Evolutionary conservation across 768 basidiomycete genomes (phyloP).

Genomic region (Amanita rubescens): DNA sequence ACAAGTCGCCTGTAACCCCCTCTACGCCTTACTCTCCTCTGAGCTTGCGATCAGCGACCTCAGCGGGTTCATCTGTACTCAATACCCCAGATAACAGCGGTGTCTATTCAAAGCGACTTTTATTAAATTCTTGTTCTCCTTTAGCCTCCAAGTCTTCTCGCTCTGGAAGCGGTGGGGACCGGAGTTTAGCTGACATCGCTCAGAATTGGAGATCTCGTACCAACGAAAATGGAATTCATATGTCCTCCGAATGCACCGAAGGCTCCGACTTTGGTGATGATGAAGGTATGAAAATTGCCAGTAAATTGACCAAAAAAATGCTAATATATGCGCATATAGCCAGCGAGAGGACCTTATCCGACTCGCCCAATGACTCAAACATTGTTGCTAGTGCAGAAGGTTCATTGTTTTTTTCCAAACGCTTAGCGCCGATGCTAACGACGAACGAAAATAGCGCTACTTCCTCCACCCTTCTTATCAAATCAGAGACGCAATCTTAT

Average conservation of each 20-base stretch:
- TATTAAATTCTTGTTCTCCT: conserved; percentile 33
- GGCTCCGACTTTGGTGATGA: conserved; percentile 39
- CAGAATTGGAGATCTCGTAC: conserved; percentile 69
- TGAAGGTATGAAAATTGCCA: conserved; percentile 31
- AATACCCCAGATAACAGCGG: conserved; percentile 52
- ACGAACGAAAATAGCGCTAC: conserved; percentile 34
- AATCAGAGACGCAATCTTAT: conserved; percentile 31
- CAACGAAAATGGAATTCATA: conserved; percentile 65
- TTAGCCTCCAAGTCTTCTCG: conserved; percentile 25
- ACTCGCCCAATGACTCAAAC: conserved; percentile 38
- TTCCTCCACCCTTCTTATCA: conserved; percentile 53
- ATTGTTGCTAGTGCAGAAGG: conserved; percentile 46
- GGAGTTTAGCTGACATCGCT: conserved; percentile 52
- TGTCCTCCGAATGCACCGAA: conserved; percentile 43
- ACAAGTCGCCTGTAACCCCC: conserved; percentile 57
- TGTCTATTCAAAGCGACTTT: conserved; percentile 33
- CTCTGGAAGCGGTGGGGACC: conserved; percentile 25
- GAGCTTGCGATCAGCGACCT: conserved; percentile 56
- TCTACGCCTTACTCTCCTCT: conserved; percentile 65
- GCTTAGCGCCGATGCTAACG: conserved; percentile 8
- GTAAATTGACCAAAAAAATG: conserved; percentile 8
- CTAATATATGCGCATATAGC: conserved; percentile 41
- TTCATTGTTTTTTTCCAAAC: conserved; percentile 15
- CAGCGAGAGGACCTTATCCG: conserved; percentile 42
- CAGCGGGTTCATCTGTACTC: conserved; percentile 44